Evolutionary conservation across 495 filamentous ascomycete species (phyloP).

Genomic region (Penicillium cataractarum): DNA sequence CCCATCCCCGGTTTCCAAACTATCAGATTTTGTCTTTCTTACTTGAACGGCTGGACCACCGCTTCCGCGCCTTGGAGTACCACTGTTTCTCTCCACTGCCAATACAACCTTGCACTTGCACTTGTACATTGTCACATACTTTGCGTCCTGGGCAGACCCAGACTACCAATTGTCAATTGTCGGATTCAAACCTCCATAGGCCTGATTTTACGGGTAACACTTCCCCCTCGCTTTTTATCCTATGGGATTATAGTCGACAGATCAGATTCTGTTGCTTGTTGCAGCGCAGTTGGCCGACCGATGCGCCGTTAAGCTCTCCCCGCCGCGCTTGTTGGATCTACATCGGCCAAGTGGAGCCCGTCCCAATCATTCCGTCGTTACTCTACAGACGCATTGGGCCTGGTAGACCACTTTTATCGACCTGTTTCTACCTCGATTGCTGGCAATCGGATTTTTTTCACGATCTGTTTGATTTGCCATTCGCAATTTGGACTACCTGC

Average conservation of each 20-base stretch:
- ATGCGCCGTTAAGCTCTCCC: conserved; percentile 15
- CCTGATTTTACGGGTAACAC: conserved; percentile 4
- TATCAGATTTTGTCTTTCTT: conserved; percentile 15
- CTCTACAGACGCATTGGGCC: conserved; percentile 12
- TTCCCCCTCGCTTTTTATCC: conserved; percentile 2
- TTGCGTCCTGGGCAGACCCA: conserved; percentile 1
- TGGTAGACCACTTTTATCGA: neutral
- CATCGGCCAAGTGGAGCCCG: conserved; percentile 14
- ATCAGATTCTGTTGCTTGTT: conserved; percentile 13
- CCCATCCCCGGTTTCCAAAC: conserved; percentile 4
- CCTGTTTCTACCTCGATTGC: neutral
- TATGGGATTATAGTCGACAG: conserved; percentile 13
- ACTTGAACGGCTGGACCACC: conserved; percentile 10
- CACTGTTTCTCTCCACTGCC: conserved; percentile 10
- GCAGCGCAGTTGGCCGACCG: conserved; percentile 11
- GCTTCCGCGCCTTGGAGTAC: conserved; percentile 16
- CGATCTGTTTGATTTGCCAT: conserved; percentile 1
- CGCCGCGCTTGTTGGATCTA: conserved; percentile 13
- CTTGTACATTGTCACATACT: conserved; percentile 19
- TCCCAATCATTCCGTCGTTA: conserved; percentile 14
- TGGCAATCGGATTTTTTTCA: neutral
- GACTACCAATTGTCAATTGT: neutral
- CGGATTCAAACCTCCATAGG: neutral
- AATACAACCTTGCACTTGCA: conserved; percentile 29
- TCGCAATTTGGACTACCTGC: neutral